A percentile compares a stretch with the other conserved stretches of the same genome.
Evolutionary conservation across 768 basidiomycete genomes (phyloP).

Genomic region (Boletellus emodensis): DNA sequence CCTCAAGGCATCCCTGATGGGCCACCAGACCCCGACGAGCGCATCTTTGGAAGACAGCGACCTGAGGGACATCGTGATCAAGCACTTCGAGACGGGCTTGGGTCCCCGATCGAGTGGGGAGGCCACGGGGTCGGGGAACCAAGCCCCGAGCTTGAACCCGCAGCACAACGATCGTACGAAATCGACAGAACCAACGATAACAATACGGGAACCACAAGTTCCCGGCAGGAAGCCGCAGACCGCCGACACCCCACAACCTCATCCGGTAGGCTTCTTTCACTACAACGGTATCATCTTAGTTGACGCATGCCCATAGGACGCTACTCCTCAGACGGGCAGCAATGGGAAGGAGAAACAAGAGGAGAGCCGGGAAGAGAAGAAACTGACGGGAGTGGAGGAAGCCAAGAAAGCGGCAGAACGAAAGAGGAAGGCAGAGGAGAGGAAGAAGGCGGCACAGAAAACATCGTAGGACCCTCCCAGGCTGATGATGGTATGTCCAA

Average conservation of each 20-base stretch:
- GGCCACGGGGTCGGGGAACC: constrained; percentile 16
- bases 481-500: constrained; percentile 4
- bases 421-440: not conserved
- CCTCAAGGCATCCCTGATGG: constrained; percentile 33
- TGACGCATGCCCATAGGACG: constrained; percentile 5
- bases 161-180: not conserved
- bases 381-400: not conserved
- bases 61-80: constrained; percentile 31
- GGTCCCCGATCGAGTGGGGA: constrained; percentile 6
- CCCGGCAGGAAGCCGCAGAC: not conserved
- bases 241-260: not conserved
- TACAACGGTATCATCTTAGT: not conserved
- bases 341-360: not conserved
- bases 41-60: constrained; percentile 29
- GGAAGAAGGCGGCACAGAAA: not conserved
- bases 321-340: not conserved
- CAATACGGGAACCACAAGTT: constrained; percentile 7
- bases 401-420: not conserved
- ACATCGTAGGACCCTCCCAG: not conserved
- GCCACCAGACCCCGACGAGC: constrained; percentile 31
- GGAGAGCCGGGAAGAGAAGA: not conserved
- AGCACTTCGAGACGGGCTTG: constrained; percentile 28
- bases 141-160: constrained; percentile 10
- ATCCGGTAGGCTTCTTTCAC: constrained; percentile 3
- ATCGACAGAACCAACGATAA: not conserved